Percentiles rank a stretch among this genome's conserved stretches.
Evolutionary conservation across 129 eudicot genomes (phyloP).

Genomic region (Cynara cardunculus): DNA sequence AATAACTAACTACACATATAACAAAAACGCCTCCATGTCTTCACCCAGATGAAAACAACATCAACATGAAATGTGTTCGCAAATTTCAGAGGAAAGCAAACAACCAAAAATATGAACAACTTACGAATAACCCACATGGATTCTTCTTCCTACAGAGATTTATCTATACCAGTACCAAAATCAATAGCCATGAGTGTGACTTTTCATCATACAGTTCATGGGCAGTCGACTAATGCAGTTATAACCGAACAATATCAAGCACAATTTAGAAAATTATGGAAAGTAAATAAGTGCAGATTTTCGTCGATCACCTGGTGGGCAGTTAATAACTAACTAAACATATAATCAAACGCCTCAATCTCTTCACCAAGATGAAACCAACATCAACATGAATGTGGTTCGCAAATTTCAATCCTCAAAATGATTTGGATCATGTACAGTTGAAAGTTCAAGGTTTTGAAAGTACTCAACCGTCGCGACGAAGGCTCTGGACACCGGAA

Average conservation of each 20-base stretch:
- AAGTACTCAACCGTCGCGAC: neutral
- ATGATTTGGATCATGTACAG: neutral
- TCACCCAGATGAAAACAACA: neutral
- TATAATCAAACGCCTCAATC: neutral
- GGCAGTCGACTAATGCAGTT: neutral
- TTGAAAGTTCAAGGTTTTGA: neutral
- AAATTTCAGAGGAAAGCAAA: neutral
- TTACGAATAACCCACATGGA: neutral
- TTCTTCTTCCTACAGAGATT: neutral
- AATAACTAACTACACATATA: neutral
- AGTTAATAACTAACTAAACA: neutral
- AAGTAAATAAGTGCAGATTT: neutral
- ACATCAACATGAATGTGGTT: neutral
- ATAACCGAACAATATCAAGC: neutral
- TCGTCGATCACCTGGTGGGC: neutral
- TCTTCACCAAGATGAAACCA: neutral
- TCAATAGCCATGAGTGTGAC: neutral
- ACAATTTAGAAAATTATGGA: neutral
- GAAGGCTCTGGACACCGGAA: neutral
- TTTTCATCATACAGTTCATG: neutral
- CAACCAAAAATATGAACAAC: neutral
- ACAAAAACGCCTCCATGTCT: neutral
- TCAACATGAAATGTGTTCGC: neutral
- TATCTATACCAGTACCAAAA: neutral
- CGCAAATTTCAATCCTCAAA: neutral